Evolutionary conservation across 2,329 filamentous ascomycete species (phyloP).

Genomic region (Fonsecaea erecta): DNA sequence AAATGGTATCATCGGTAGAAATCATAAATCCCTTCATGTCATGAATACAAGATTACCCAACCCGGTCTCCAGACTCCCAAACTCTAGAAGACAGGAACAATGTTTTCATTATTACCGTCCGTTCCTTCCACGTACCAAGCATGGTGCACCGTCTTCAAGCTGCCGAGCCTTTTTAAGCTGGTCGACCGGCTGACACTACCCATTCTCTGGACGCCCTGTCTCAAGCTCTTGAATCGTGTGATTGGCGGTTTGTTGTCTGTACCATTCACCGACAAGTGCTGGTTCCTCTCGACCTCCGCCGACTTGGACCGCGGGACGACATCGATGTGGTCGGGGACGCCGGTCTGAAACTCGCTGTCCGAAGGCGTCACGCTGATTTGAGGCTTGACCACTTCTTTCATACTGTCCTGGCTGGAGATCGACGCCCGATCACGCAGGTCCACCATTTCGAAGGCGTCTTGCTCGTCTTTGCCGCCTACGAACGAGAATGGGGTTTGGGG

Average conservation of each 20-base stretch:
- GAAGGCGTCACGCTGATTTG: conserved; percentile 16
- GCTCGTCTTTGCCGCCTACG: conserved; percentile 57
- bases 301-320: conserved; percentile 26
- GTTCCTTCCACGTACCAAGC: conserved; percentile 36
- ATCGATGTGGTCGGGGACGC: conserved; percentile 26
- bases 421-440: conserved; percentile 23
- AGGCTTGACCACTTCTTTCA: conserved; percentile 13
- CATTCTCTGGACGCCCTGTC: conserved; percentile 32
- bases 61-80: not conserved
- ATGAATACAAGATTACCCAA: conserved; percentile 7
- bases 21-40: conserved; percentile 21
- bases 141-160: conserved; percentile 37
- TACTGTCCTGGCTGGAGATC: conserved; percentile 25
- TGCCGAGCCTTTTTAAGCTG: conserved; percentile 88
- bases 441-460: conserved; percentile 36
- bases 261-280: conserved; percentile 25
- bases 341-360: conserved; percentile 15
- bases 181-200: conserved; percentile 78
- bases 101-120: conserved; percentile 34
- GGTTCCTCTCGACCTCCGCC: conserved; percentile 8
- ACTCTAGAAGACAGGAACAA: conserved; percentile 30
- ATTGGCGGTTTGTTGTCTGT: conserved; percentile 30
- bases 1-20: conserved; percentile 14
- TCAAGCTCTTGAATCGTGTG: conserved; percentile 38
- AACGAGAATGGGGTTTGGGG: conserved; percentile 73